Evolutionary conservation across 768 basidiomycete genomes (phyloP).

Genomic region (Termitomyces sp.): DNA sequence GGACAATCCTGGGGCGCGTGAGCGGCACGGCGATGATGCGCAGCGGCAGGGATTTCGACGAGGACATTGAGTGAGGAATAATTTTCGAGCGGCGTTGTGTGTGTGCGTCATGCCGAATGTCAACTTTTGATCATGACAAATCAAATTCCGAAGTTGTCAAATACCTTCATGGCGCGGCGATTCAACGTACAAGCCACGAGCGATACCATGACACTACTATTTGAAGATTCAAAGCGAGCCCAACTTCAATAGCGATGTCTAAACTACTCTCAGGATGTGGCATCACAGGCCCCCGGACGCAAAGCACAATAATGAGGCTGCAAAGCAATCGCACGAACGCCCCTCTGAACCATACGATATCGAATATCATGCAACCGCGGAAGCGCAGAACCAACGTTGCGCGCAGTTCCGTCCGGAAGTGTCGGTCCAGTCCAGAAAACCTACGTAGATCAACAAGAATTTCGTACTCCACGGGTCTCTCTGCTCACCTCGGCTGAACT

Average conservation of each 20-base stretch:
- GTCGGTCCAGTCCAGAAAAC: constrained; percentile 69
- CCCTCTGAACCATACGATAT: constrained; percentile 41
- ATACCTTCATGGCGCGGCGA: too few relatives aligned
- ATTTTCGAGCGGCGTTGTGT: neutral
- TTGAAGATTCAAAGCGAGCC: too few relatives aligned
- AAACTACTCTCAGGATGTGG: neutral
- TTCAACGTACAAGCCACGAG: too few relatives aligned
- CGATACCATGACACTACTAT: too few relatives aligned
- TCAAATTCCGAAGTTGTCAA: too few relatives aligned
- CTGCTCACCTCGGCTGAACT: too few relatives aligned
- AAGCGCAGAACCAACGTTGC: constrained; percentile 27
- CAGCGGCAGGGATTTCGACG: constrained; percentile 23
- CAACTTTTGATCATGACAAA: neutral
- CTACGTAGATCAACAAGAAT: constrained; percentile 16
- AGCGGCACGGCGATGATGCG: constrained; percentile 44
- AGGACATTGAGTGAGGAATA: constrained; percentile 7
- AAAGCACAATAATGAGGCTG: constrained; percentile 56
- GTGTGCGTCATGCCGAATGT: constrained; percentile 7
- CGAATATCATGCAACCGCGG: constrained; percentile 48
- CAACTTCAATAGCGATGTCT: neutral
- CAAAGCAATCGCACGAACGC: constrained; percentile 37
- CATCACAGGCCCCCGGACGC: constrained; percentile 37
- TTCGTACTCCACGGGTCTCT: too few relatives aligned
- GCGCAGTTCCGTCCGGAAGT: constrained; percentile 31
- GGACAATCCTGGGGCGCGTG: constrained; percentile 26